Evolutionary conservation across 495 filamentous ascomycete genomes (phyloP).

Genomic region (Xylaria curta): DNA sequence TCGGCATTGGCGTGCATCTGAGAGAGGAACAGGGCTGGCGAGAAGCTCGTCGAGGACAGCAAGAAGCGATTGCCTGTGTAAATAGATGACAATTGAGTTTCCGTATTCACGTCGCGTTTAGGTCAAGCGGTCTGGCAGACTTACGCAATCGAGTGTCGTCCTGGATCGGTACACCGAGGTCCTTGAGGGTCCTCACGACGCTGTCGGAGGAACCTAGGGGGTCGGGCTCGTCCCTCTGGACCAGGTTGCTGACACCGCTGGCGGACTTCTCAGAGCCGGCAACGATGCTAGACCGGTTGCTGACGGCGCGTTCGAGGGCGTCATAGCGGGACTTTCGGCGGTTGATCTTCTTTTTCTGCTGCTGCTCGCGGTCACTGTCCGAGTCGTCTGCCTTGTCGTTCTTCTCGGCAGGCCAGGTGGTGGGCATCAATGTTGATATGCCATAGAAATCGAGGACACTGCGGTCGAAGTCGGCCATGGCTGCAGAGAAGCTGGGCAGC

Average conservation of each 20-base stretch:
- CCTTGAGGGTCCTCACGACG: conserved; percentile 80
- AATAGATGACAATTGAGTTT: conserved; percentile 10
- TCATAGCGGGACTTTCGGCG: conserved; percentile 81
- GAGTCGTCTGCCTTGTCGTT: conserved; percentile 70
- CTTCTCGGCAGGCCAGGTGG: conserved; percentile 85
- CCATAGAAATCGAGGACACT: conserved; percentile 90
- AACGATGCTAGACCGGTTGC: conserved; percentile 67
- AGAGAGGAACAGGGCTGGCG: conserved; percentile 86
- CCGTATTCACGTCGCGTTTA: background rate
- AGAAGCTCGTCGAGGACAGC: conserved; percentile 93
- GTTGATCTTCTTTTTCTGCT: conserved; percentile 52
- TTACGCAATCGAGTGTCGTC: conserved; percentile 79
- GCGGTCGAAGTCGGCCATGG: conserved; percentile 68
- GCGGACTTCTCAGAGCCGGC: conserved; percentile 72
- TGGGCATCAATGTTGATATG: conserved; percentile 76
- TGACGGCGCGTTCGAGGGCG: conserved; percentile 76
- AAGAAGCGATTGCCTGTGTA: conserved; percentile 85
- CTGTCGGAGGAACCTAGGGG: conserved; percentile 81
- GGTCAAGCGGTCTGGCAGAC: conserved; percentile 38
- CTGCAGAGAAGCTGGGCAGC: background rate
- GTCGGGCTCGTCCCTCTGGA: conserved; percentile 89
- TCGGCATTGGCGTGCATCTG: conserved; percentile 86
- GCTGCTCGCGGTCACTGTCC: conserved; percentile 62
- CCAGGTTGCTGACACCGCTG: conserved; percentile 71
- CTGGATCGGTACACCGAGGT: conserved; percentile 79